A percentile compares a stretch with the other conserved stretches of the same genome.
Conservation (phyloP, 78 protist genomes). For the Pelomyxa schiedti region DNA sequence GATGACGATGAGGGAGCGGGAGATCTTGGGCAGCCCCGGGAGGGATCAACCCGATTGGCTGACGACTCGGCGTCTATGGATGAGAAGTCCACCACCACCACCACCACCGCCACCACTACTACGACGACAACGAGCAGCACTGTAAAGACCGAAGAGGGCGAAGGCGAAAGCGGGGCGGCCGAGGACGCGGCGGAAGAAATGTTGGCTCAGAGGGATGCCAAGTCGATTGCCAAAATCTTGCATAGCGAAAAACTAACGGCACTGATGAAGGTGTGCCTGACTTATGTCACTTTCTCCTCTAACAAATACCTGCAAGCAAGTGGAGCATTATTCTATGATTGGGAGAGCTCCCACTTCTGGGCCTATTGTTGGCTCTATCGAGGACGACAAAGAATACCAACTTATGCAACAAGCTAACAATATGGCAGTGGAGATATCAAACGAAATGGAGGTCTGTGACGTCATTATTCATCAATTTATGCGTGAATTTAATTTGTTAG, state of each 20-base stretch:
- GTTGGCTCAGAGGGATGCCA: too few species aligned
- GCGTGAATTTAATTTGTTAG: not conserved
- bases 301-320: too few species aligned
- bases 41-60: not conserved
- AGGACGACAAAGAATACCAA: conserved; percentile 24
- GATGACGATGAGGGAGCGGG: conserved; percentile 13
- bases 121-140: not conserved
- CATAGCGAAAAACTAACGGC: too few species aligned
- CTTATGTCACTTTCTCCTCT: too few species aligned
- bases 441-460: conserved; percentile 33
- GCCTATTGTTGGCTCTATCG: not conserved
- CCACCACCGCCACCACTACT: not conserved
- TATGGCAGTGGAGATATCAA: conserved; percentile 44
- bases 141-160: not conserved
- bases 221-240: too few species aligned
- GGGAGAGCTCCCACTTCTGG: not conserved
- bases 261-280: too few species aligned
- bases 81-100: not conserved
- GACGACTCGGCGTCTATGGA: not conserved
- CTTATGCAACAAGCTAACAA: conserved; percentile 52
- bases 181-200: too few species aligned
- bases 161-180: too few species aligned
- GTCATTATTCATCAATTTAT: conserved; percentile 1
- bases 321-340: conserved; percentile 13
- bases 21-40: not conserved